Percentiles rank a stretch among this genome's conserved stretches.
These are phyloP conservation scores for Boechera retrofracta DNA, from an alignment of 345 rosid genomes.

Conservation along the genomic window DNA sequence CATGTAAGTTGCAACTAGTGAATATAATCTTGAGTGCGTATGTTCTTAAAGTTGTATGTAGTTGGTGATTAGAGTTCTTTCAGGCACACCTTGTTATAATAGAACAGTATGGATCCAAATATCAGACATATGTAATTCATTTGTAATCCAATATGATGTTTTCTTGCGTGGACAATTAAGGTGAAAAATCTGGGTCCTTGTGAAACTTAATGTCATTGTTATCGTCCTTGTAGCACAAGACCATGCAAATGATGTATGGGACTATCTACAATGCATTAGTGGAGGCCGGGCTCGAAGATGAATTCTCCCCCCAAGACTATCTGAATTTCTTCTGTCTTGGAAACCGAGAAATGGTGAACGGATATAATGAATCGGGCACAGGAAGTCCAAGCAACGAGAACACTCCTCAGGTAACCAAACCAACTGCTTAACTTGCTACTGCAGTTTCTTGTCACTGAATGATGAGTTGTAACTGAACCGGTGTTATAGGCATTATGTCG, in stretches of 20 bases:
- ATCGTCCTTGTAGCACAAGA: slow-evolving; percentile 71
- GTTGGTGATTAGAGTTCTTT: too few species aligned
- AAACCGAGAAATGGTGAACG: slow-evolving; percentile 65
- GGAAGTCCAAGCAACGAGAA: slow-evolving; percentile 56
- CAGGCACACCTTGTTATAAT: too few species aligned
- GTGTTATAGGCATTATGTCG: slow-evolving; percentile 44
- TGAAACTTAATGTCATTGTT: neutral
- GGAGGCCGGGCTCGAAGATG: slow-evolving; percentile 78
- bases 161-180: too few species aligned
- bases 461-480: slow-evolving; percentile 10
- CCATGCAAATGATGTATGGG: slow-evolving; percentile 99
- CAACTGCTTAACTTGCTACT: slow-evolving; percentile 14
- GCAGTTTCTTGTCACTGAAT: neutral
- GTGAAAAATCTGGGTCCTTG: too few species aligned
- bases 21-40: too few species aligned
- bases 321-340: slow-evolving; percentile 97
- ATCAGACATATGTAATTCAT: too few species aligned
- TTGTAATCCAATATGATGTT: too few species aligned
- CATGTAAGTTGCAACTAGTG: too few species aligned
- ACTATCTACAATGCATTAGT: slow-evolving; percentile 83
- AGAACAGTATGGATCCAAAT: too few species aligned
- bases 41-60: too few species aligned
- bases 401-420: slow-evolving; percentile 68
- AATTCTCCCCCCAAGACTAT: slow-evolving; percentile 78
- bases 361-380: slow-evolving; percentile 3